Evolutionary conservation across 176 grass and related monocot species (phyloP).

Genomic region (Aegilops umbellulata): DNA sequence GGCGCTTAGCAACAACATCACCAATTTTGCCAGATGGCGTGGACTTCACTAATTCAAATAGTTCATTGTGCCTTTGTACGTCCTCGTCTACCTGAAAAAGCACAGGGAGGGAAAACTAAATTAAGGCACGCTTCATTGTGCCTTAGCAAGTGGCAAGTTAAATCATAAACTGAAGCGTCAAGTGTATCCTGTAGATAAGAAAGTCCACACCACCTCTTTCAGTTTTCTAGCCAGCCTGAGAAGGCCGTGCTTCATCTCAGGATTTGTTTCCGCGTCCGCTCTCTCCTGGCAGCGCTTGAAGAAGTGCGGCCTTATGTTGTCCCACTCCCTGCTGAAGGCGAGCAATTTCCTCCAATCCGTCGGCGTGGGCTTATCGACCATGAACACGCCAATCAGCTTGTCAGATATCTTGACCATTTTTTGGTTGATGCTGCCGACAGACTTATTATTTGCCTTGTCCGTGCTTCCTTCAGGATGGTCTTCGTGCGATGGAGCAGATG

Average conservation of each 20-base stretch:
- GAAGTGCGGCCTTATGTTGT: slow-evolving; percentile 69
- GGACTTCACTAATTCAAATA: slow-evolving; percentile 67
- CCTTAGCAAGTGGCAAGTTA: not conserved
- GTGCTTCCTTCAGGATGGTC: not conserved
- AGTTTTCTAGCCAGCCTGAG: slow-evolving; percentile 79
- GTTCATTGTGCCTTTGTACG: slow-evolving; percentile 81
- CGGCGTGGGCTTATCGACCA: slow-evolving; percentile 77
- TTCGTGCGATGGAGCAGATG: slow-evolving; percentile 6
- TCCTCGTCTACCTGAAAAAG: slow-evolving; percentile 87
- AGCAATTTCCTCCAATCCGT: slow-evolving; percentile 85
- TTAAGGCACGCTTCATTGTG: not conserved
- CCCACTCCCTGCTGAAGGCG: slow-evolving; percentile 82
- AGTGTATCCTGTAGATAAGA: not conserved
- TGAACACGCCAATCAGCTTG: slow-evolving; percentile 82
- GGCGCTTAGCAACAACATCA: slow-evolving; percentile 56
- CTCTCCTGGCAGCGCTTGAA: slow-evolving; percentile 75
- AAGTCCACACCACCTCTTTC: slow-evolving; percentile 58
- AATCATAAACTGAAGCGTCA: not conserved
- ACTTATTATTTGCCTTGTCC: no score
- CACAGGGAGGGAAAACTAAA: not conserved
- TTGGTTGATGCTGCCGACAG: no score
- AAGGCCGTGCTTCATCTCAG: slow-evolving; percentile 78
- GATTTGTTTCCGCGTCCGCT: slow-evolving; percentile 61
- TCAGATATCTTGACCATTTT: slow-evolving; percentile 77
- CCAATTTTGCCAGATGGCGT: slow-evolving; percentile 56